phyloP scores from a whole-genome alignment of 768 basidiomycete genomes.

The Hericium coralloides region DNA sequence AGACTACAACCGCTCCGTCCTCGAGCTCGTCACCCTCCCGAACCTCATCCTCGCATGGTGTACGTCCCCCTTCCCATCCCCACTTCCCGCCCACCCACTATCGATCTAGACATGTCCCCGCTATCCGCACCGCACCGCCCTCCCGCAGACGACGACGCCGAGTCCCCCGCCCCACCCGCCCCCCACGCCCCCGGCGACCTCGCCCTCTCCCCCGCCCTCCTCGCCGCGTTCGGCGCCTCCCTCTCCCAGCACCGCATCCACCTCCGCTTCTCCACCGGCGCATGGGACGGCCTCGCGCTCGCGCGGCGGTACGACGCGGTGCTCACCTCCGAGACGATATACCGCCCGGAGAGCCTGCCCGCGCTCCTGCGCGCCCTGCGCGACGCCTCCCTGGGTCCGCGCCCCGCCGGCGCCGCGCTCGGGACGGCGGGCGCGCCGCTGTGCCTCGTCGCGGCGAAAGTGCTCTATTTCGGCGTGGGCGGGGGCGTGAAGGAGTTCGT shows the following conservation, averaged over 20 bases:
- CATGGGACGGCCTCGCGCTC: constrained; percentile 45
- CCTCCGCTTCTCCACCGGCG: constrained; percentile 72
- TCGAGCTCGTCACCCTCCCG: constrained; percentile 71
- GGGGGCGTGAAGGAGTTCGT: constrained; percentile 77
- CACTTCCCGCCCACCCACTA: not conserved
- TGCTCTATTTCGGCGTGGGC: constrained; percentile 92
- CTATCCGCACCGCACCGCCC: constrained; percentile 30
- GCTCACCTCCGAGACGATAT: constrained; percentile 91
- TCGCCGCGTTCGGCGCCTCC: constrained; percentile 53
- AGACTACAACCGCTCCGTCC: constrained; percentile 83
- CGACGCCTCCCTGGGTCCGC: constrained; percentile 1
- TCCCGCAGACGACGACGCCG: constrained; percentile 21
- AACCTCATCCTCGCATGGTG: constrained; percentile 80
- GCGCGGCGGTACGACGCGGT: constrained; percentile 50
- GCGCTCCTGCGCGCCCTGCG: constrained; percentile 49
- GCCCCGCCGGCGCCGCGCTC: not conserved
- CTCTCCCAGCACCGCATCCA: constrained; percentile 44
- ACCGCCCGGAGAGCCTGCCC: constrained; percentile 54
- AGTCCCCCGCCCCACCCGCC: constrained; percentile 20
- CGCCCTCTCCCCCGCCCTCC: constrained; percentile 54
- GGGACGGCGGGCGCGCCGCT: not conserved
- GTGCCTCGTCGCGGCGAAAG: constrained; percentile 84
- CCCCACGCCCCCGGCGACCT: constrained; percentile 44
- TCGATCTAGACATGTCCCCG: constrained; percentile 46
- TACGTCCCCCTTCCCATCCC: constrained; percentile 28